Percentiles rank a stretch among this genome's conserved stretches.
These are phyloP conservation scores for Letharia lupina DNA, from an alignment of 495 filamentous ascomycete species.

Conservation along the genomic window DNA sequence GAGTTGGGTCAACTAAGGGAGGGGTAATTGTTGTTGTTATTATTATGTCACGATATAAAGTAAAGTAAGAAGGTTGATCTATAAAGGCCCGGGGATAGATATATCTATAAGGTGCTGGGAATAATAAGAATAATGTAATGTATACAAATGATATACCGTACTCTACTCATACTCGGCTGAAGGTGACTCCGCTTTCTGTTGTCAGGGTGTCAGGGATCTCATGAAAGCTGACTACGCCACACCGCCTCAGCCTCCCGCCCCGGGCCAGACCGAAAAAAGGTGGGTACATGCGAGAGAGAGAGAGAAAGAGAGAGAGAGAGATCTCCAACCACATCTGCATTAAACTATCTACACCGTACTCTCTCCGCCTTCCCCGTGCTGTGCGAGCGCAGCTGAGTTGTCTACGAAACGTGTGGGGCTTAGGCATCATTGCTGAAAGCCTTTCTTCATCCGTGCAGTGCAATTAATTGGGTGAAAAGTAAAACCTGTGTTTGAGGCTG, in stretches of 20 bases:
- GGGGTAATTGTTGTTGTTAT: background rate
- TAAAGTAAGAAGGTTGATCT: background rate
- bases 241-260: background rate
- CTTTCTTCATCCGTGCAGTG: too few relatives aligned
- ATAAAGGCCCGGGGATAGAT: background rate
- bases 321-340: too few relatives aligned
- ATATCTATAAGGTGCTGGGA: background rate
- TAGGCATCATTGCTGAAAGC: too few relatives aligned
- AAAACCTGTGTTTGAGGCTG: too few relatives aligned
- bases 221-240: background rate
- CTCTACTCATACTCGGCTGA: background rate
- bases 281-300: background rate
- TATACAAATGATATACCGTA: background rate
- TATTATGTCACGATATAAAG: background rate
- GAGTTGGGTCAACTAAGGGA: background rate
- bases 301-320: too few relatives aligned
- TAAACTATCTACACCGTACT: too few relatives aligned
- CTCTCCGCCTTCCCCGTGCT: background rate
- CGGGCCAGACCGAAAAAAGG: conserved; percentile 1
- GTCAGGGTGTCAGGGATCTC: background rate
- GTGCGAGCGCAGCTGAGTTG: background rate
- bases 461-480: too few relatives aligned
- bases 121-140: background rate
- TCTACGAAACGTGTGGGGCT: background rate
- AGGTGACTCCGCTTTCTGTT: background rate